phyloP scores from a whole-genome alignment of 169 alveolate species.

The Cryptosporidium parvum region DNA sequence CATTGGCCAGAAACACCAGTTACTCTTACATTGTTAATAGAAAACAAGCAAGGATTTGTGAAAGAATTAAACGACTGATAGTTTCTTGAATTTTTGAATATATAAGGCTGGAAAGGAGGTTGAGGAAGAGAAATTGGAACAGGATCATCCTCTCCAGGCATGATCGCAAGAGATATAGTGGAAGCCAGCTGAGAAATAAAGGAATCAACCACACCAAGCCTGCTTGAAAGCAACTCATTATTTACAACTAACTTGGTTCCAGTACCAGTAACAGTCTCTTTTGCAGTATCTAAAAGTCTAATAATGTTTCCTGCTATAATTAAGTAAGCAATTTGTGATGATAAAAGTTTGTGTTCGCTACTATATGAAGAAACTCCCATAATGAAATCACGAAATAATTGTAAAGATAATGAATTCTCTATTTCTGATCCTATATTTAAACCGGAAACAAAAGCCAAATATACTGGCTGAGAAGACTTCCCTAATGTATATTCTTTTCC shows the following conservation, averaged over 20 bases:
- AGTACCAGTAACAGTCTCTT: constrained; percentile 57
- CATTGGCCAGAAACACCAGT: constrained; percentile 56
- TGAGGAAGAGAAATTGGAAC: constrained; percentile 72
- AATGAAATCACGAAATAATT: constrained; percentile 63
- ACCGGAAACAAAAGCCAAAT: constrained; percentile 64
- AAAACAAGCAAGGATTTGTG: constrained; percentile 61
- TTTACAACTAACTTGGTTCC: constrained; percentile 64
- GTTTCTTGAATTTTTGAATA: constrained; percentile 23
- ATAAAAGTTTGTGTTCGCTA: constrained; percentile 26
- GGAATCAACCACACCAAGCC: constrained; percentile 29
- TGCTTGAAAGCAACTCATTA: constrained; percentile 33
- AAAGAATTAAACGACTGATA: constrained; percentile 45
- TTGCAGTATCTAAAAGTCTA: constrained; percentile 53
- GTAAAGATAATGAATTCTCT: constrained; percentile 40
- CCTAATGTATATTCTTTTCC: not conserved
- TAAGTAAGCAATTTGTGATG: constrained; percentile 57
- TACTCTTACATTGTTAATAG: constrained; percentile 21
- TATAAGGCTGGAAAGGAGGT: constrained; percentile 48
- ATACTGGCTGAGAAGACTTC: not conserved
- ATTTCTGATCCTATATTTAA: constrained; percentile 34
- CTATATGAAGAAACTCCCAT: constrained; percentile 19
- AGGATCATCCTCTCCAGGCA: constrained; percentile 71
- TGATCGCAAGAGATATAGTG: constrained; percentile 12
- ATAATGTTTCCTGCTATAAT: constrained; percentile 63
- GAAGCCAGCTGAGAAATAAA: constrained; percentile 65